Conservation (phyloP, 371 early-diverging fungal species). For the Apophysomyces elegans region DNA sequence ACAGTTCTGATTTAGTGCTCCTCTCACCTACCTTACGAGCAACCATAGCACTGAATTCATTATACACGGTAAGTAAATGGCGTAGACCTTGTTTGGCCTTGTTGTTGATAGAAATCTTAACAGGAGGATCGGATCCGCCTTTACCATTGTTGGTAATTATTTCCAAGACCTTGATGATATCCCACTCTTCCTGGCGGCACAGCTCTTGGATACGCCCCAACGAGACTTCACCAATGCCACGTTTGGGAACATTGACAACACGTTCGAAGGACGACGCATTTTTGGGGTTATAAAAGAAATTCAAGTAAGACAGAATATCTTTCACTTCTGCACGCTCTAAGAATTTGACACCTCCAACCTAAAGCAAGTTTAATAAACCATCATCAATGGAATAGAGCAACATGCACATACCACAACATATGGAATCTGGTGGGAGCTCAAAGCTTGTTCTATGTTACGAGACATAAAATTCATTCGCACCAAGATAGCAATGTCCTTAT, state of each 20-base stretch:
- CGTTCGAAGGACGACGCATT: conserved; percentile 49
- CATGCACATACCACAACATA: conserved; percentile 47
- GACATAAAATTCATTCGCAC: conserved; percentile 53
- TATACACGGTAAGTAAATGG: neutral
- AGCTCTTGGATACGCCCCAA: conserved; percentile 28
- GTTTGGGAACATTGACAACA: conserved; percentile 50
- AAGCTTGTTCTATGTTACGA: conserved; percentile 46
- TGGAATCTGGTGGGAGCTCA: conserved; percentile 46
- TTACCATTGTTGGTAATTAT: neutral
- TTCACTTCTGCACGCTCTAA: conserved; percentile 53
- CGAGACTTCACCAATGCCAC: conserved; percentile 51
- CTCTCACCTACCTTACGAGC: neutral
- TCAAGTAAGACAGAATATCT: conserved; percentile 49
- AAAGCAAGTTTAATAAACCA: conserved; percentile 23
- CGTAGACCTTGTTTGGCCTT: neutral
- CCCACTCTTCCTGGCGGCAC: conserved; percentile 7
- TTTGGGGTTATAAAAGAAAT: conserved; percentile 47
- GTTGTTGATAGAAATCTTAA: neutral
- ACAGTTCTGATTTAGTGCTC: neutral
- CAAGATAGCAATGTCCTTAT: conserved; percentile 62
- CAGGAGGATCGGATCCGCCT: neutral
- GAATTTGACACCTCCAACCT: conserved; percentile 47
- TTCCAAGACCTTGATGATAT: conserved; percentile 16
- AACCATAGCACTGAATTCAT: conserved; percentile 7
- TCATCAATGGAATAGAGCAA: conserved; percentile 24